Base-by-base conservation (phyloP, 2,329 filamentous ascomycete genomes). In the Trichoderma koningii region DNA sequence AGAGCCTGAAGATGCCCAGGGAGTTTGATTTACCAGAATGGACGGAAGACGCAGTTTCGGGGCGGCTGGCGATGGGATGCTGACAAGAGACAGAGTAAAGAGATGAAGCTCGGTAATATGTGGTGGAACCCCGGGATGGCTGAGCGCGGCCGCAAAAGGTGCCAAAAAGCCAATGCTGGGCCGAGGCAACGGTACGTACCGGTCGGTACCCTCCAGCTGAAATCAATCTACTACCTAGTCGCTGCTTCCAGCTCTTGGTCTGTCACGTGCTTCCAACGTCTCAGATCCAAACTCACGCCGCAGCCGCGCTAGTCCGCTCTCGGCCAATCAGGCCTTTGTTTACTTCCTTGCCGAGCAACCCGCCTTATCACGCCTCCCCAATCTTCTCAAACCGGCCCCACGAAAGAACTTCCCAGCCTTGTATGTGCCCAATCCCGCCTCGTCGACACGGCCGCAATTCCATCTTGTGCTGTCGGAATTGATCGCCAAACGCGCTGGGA, bases 281-380 rank as follows among this genome's bases (percentile, higher is more conserved):
- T 50, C 45, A 59, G 19, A 28, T 26, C 44, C 47, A 44, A 3
- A 44, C 55, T 48, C 14, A 21, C 19, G 34, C 17, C 45, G 23
- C 15, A 21, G 21, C 44, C 57, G 42, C 48, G 57, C 57, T 53
- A 55, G 15, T 17, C 12, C 28, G n/a, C 60, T 21, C 48, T 42
- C 34, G 45, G 42, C 75, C 74, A 76, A 76, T 76, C 69, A 74
- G 14, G 4, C 61, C 45, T 78, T 79, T 80, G 78, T 80, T 80
- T 80, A 80, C 78, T 79, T 78, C 76, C 72, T 64, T 56, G 67
- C 77, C 68, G 64, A 73, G 77, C 77, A 80, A 80, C 78, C 47
- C 51, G 48, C 38, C 48, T 62, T 53, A 62, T 62, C 60, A 45
- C 44, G 44, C 15, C n/a, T 26, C 62, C 44, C 53, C 52, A 26